phyloP scores from a whole-genome alignment of 306 rosid species.

The Fragaria vesca region DNA sequence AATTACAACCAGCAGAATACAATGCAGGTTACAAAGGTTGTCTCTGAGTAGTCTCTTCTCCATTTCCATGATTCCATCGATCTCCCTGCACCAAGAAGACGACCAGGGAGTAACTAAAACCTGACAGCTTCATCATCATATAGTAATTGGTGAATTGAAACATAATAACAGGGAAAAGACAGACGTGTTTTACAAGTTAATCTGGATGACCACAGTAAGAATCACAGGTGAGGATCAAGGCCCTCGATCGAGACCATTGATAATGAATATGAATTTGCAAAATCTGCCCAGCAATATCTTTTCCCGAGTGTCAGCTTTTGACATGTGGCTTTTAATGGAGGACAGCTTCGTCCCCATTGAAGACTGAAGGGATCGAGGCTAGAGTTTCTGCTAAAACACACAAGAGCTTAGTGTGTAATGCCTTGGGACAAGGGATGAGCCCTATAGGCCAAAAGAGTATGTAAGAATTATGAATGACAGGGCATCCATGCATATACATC shows the following conservation, averaged over 20 bases:
- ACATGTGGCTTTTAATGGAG: slow-evolving; percentile 17
- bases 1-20: not conserved
- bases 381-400: slow-evolving; percentile 11
- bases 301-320: slow-evolving; percentile 13
- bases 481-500: not conserved
- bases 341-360: slow-evolving; percentile 4
- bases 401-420: slow-evolving; percentile 7
- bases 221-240: slow-evolving; percentile 2
- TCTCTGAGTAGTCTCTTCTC: not conserved
- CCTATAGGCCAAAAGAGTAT: not conserved
- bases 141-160: slow-evolving; percentile 11
- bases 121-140: slow-evolving; percentile 3
- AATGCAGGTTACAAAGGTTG: slow-evolving; percentile 13
- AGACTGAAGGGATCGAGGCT: slow-evolving; percentile 14
- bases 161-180: not conserved
- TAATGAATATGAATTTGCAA: not conserved
- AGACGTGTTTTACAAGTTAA: slow-evolving; percentile 11
- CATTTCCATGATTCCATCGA: not conserved
- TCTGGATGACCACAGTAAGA: not conserved
- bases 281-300: not conserved
- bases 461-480: not conserved
- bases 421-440: not conserved
- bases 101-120: slow-evolving; percentile 3
- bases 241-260: not conserved
- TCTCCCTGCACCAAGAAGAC: slow-evolving; percentile 1